These are phyloP conservation scores for Fusarium newnesense DNA, from an alignment of 2,329 filamentous ascomycete species.

Conservation along the genomic window DNA sequence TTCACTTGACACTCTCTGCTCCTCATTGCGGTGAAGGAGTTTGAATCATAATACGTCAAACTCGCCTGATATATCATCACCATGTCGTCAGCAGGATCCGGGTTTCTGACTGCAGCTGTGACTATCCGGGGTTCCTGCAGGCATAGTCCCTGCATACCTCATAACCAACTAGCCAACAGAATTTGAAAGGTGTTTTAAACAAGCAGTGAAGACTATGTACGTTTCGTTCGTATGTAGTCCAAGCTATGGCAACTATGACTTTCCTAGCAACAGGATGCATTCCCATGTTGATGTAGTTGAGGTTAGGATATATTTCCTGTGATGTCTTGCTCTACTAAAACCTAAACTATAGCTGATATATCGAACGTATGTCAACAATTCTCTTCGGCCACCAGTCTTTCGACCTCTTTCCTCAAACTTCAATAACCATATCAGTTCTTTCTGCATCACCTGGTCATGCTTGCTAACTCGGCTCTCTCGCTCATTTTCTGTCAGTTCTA, in stretches of 20 bases:
- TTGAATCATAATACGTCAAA: too few species aligned
- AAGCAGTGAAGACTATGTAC: too few species aligned
- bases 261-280: not conserved
- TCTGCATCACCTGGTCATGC: not conserved
- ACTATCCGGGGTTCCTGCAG: not conserved
- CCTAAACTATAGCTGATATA: fast-evolving
- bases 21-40: fast-evolving
- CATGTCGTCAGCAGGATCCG: fast-evolving
- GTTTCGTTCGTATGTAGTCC: too few species aligned
- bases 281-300: not conserved
- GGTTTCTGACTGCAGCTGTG: not conserved
- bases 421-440: too few species aligned
- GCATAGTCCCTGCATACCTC: not conserved
- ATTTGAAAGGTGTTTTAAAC: not conserved
- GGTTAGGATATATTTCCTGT: not conserved
- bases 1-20: not conserved
- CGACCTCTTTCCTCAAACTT: fast-evolving
- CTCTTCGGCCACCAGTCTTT: fast-evolving
- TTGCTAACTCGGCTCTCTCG: not conserved
- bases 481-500: fast-evolving
- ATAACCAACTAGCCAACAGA: not conserved
- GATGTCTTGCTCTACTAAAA: fast-evolving
- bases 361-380: fast-evolving
- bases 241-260: not conserved
- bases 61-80: fast-evolving